Evolutionary conservation across 495 filamentous ascomycete species (phyloP), one percentile per base, ranked within the genome.

Genomic region (Mytilinidion resinicola): DNA sequence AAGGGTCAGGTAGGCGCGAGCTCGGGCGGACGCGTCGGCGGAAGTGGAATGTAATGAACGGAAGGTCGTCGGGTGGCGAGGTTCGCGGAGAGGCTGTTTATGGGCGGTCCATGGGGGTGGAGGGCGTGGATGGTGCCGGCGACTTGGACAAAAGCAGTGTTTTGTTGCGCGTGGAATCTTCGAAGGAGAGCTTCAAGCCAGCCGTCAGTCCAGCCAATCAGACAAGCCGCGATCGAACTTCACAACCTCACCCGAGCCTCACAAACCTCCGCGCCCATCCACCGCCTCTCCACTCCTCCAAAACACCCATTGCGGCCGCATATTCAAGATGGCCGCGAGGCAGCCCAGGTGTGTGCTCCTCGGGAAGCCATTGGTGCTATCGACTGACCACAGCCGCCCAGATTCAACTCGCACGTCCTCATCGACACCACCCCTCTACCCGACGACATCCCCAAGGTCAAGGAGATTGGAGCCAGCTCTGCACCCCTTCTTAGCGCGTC

Each of bases 391-490:
- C 25, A 30, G 25, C 25, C 5, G 41, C 36, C 4, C 75, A 97
- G 93, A 68, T 96, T 97, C 84, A 90, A 90, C 79, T 88, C 95
- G 75, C 78, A 88, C 56, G 81, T 88, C 76, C 87, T 96, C 72
- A 81, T 93, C 77, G 95, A 99, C 81, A 92, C 89, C 63, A 96
- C 95, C 59, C 93, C 93, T 65, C 88, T 97, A 69, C 93, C 93
- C 55, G 81, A 86, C 69, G 82, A 84, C 65, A 90, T 99, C 73
- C 93, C 93, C 70, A 81, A 85, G 63, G 93, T 99, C 62, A 78
- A 88, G 61, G 93, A 99, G 73, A 81, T 97, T 65, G 93, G 93
- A 53, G 80, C 89, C 49, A 93, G 85, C 59, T 96, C 91, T 43
- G 95, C 92, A 15, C 95, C 93, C 39, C 79, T 99, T 21, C 75